Evolutionary conservation across 2,329 filamentous ascomycete species (phyloP).

Genomic region (Aureobasidium musti): DNA sequence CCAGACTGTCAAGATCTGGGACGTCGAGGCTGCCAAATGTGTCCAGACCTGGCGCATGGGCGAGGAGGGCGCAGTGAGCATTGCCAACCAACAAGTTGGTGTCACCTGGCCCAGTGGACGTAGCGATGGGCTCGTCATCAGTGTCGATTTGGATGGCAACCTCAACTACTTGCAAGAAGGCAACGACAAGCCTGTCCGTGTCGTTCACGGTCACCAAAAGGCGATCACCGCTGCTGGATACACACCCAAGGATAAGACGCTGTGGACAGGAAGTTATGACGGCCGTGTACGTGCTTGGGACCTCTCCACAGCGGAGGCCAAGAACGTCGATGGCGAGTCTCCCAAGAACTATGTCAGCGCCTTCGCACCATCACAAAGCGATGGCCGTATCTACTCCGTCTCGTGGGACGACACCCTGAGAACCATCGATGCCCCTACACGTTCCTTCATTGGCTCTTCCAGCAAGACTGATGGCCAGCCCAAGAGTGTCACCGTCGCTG

Average conservation of each 20-base stretch:
- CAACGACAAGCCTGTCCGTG: conserved; percentile 65
- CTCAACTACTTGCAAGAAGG: conserved; percentile 86
- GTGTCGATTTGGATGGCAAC: conserved; percentile 82
- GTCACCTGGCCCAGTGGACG: conserved; percentile 85
- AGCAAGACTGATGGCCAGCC: conserved; percentile 76
- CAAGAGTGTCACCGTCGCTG: conserved; percentile 66
- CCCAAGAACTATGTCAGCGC: conserved; percentile 86
- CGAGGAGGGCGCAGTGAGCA: conserved; percentile 67
- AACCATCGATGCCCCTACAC: conserved; percentile 71
- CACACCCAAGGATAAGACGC: conserved; percentile 59
- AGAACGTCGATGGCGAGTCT: conserved; percentile 72
- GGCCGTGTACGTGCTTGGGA: conserved; percentile 87
- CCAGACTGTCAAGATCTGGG: conserved; percentile 93
- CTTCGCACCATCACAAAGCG: conserved; percentile 59
- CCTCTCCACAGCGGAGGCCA: conserved; percentile 65
- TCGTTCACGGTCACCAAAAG: conserved; percentile 88
- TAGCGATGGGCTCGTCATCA: conserved; percentile 84
- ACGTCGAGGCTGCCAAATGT: conserved; percentile 74
- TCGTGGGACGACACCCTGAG: conserved; percentile 94
- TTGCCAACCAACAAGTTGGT: conserved; percentile 88
- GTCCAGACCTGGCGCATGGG: conserved; percentile 85
- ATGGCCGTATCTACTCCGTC: conserved; percentile 70
- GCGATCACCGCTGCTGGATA: conserved; percentile 76
- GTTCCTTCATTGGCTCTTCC: conserved; percentile 71
- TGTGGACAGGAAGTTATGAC: conserved; percentile 92